Percentiles rank a stretch among this genome's conserved stretches.
phyloP scores from a whole-genome alignment of 768 basidiomycete genomes.

The Epithele typhae region DNA sequence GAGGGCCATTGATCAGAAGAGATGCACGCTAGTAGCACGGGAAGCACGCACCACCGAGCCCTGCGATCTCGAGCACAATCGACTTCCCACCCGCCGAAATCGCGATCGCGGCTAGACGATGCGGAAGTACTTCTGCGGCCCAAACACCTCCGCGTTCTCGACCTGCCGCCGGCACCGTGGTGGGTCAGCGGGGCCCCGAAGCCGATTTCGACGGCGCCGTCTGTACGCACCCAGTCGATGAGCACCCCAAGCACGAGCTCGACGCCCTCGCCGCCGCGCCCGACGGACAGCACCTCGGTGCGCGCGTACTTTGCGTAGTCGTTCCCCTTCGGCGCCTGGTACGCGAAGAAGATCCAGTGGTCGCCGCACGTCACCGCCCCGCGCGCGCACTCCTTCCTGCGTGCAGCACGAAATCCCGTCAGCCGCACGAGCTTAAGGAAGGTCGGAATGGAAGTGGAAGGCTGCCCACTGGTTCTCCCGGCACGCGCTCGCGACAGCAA shows the following conservation, averaged over 20 bases:
- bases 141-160: slow-evolving; percentile 4
- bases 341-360: slow-evolving; percentile 2
- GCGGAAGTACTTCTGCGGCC: slow-evolving; percentile 4
- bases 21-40: too few relatives aligned
- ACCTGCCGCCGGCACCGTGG: not conserved
- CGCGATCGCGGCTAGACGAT: slow-evolving; percentile 1
- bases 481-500: not conserved
- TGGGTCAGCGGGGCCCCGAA: not conserved
- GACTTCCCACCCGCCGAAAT: too few relatives aligned
- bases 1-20: too few relatives aligned
- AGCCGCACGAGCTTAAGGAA: too few relatives aligned
- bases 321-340: slow-evolving; percentile 1
- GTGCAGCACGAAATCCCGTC: not conserved
- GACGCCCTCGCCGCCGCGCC: not conserved
- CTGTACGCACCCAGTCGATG: not conserved
- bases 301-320: slow-evolving; percentile 3
- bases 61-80: too few relatives aligned
- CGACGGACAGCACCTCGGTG: not conserved
- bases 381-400: not conserved
- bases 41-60: too few relatives aligned
- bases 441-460: too few relatives aligned
- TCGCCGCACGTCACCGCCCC: slow-evolving; percentile 3
- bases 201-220: not conserved
- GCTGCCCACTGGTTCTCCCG: not conserved
- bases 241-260: slow-evolving; percentile 1